phyloP scores from a whole-genome alignment of 1,139 yeast species.

The Taiozyma sp. region DNA sequence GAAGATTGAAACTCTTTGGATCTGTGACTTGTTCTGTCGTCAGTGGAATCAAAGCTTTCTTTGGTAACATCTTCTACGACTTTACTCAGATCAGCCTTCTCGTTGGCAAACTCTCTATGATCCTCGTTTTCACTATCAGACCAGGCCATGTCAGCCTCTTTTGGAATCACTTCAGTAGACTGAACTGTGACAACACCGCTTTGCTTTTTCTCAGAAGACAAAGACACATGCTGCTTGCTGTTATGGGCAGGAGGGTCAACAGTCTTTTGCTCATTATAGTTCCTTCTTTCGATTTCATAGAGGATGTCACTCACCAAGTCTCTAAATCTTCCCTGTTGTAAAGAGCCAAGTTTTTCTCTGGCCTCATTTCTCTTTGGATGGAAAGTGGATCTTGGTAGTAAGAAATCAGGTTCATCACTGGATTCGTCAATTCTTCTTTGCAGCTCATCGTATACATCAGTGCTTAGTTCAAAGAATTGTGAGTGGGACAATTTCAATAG shows the following conservation, averaged over 20 bases:
- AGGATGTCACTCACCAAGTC: slow-evolving; percentile 89
- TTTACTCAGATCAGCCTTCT: slow-evolving; percentile 31
- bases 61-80: neutral
- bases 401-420: slow-evolving; percentile 52
- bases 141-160: slow-evolving; percentile 76
- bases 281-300: slow-evolving; percentile 80
- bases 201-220: slow-evolving; percentile 2
- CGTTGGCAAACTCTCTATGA: slow-evolving; percentile 23
- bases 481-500: slow-evolving; percentile 70
- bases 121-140: slow-evolving; percentile 54
- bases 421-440: slow-evolving; percentile 56
- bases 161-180: slow-evolving; percentile 64
- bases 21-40: neutral
- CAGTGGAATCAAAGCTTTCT: neutral
- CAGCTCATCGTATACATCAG: slow-evolving; percentile 91
- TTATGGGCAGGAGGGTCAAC: neutral
- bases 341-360: slow-evolving; percentile 80
- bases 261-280: slow-evolving; percentile 33
- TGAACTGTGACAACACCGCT: slow-evolving; percentile 33
- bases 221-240: neutral
- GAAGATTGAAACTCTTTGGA: neutral
- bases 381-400: slow-evolving; percentile 65
- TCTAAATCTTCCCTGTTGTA: slow-evolving; percentile 77
- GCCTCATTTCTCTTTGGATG: slow-evolving; percentile 97
- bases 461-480: slow-evolving; percentile 85